These are phyloP conservation scores for Discostella stelligeroides DNA, from an alignment of 108 stramenopile species.

Conservation along the genomic window DNA sequence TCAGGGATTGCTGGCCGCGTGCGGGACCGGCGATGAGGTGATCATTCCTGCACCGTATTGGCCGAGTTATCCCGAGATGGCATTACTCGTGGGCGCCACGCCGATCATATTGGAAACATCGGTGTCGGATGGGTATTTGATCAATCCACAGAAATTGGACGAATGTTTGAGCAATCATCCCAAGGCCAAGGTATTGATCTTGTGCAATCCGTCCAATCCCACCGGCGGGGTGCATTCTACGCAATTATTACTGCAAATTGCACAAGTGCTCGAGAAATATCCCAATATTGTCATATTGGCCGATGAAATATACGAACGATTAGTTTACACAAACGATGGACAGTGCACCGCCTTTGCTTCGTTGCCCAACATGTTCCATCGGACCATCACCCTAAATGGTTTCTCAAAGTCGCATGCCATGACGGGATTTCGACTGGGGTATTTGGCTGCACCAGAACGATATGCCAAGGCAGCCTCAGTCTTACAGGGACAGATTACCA, in stretches of 20 bases:
- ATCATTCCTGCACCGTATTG: constrained; percentile 96
- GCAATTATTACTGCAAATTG: constrained; percentile 64
- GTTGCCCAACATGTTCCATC: constrained; percentile 76
- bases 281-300: constrained; percentile 81
- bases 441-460: constrained; percentile 76
- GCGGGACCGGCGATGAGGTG: constrained; percentile 89
- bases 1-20: constrained; percentile 88
- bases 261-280: constrained; percentile 69
- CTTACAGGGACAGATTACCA: constrained; percentile 92
- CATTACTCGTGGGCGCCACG: constrained; percentile 79
- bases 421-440: constrained; percentile 95
- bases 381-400: constrained; percentile 94
- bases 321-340: constrained; percentile 77
- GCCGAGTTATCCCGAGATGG: constrained; percentile 98
- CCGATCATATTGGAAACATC: constrained; percentile 88
- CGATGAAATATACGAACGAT: constrained; percentile 98
- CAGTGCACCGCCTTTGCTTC: constrained; percentile 85
- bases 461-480: constrained; percentile 80
- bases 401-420: constrained; percentile 97
- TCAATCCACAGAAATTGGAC: constrained; percentile 77
- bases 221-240: constrained; percentile 86
- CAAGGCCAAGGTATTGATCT: constrained; percentile 82
- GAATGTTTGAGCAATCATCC: constrained; percentile 62
- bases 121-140: constrained; percentile 80
- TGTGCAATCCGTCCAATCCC: constrained; percentile 98